Percentiles rank a stretch among this genome's conserved stretches.
Conservation (phyloP, 2,329 filamentous ascomycete genomes). For the Epicoccum nigrum region DNA sequence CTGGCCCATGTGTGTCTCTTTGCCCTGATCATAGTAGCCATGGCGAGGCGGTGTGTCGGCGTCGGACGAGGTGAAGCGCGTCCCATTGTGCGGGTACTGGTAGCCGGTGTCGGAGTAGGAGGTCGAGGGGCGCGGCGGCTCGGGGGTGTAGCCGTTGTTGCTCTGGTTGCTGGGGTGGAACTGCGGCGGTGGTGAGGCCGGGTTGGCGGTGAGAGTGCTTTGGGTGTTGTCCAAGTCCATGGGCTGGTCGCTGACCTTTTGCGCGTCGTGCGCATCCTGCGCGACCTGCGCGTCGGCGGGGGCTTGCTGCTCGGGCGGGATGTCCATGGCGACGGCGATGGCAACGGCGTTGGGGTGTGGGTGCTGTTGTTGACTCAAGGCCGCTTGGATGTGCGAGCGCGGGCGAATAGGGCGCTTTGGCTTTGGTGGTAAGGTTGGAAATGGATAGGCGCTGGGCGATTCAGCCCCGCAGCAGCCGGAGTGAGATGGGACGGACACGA, state of each 20-base stretch:
- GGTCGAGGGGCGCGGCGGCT: slow-evolving; percentile 58
- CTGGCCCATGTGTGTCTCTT: slow-evolving; percentile 45
- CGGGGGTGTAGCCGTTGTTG: slow-evolving; percentile 47
- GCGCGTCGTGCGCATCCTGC: slow-evolving; percentile 30
- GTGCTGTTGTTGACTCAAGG: slow-evolving; percentile 24
- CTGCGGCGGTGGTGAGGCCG: slow-evolving; percentile 15
- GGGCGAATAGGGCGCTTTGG: slow-evolving; percentile 32
- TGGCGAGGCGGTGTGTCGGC: slow-evolving; percentile 52
- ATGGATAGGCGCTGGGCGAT: slow-evolving; percentile 26
- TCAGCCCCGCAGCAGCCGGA: slow-evolving; percentile 34
- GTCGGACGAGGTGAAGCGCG: slow-evolving; percentile 55
- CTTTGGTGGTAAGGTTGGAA: slow-evolving; percentile 15
- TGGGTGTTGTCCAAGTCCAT: slow-evolving; percentile 53
- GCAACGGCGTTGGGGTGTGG: background rate
- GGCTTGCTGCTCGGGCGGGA: slow-evolving; percentile 26
- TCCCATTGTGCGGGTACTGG: slow-evolving; percentile 47
- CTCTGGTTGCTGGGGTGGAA: slow-evolving; percentile 39
- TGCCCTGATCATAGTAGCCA: slow-evolving; percentile 40
- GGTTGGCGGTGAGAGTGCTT: slow-evolving; percentile 48
- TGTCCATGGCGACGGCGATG: slow-evolving; percentile 23
- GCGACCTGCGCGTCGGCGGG: slow-evolving; percentile 26
- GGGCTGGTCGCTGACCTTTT: slow-evolving; percentile 44
- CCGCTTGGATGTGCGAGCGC: slow-evolving; percentile 17
- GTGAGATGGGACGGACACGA: slow-evolving; percentile 13
- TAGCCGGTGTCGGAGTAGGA: slow-evolving; percentile 60